Evolutionary conservation across 2,329 filamentous ascomycete genomes (phyloP), one percentile per base, ranked within the genome.

Genomic region (Arthrobotrys sphaeroides): DNA sequence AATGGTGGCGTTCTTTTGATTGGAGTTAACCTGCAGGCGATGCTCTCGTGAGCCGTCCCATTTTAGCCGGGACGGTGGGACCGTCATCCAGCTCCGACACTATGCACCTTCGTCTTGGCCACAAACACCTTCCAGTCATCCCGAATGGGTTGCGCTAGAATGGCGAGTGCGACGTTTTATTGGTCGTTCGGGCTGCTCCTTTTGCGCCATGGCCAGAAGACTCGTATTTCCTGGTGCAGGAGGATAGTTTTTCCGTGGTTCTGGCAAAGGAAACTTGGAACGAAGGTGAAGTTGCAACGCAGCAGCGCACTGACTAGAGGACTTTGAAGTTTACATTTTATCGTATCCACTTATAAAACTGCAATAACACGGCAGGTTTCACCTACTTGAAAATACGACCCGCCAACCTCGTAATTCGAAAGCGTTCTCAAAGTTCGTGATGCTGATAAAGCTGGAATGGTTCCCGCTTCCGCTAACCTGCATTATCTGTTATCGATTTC

Each of bases 41-140:
- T 64, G 64, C 36, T 68, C 70, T 61, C 47, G 55, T 65, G 67
- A 64, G 62, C 62, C 55, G 62, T 62, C 47, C 36, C 64, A 38
- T 49, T 74, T 74, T 74, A 74, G 62, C 70, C 70, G 70, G 70
- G 45, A 33, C 53, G 55, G 70, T 73, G 61, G 69, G 69, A 74
- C 61, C 53, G 55, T 47, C 61, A 73, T 45, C 16, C 60, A 61
- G 38, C 43, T 68, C 70, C 70, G 70, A 62, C 62, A 65, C 24
- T 20, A 61, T 68, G 55, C 55, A 47, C 45, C 45, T 64, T 33
- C 26, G 20, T 33, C 61, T 68, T 68, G 43, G 62, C 61, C 40
- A 38, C 60, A 31, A 28, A 33, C n/a, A 65, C n/a, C 22, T 26
- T 40, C 26, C 36, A 55, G 36, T 33, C 43, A 40, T 38, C 55